These are phyloP conservation scores for Haplosporangium gracile DNA, from an alignment of 192 early-diverging fungal species.

Conservation along the genomic window DNA sequence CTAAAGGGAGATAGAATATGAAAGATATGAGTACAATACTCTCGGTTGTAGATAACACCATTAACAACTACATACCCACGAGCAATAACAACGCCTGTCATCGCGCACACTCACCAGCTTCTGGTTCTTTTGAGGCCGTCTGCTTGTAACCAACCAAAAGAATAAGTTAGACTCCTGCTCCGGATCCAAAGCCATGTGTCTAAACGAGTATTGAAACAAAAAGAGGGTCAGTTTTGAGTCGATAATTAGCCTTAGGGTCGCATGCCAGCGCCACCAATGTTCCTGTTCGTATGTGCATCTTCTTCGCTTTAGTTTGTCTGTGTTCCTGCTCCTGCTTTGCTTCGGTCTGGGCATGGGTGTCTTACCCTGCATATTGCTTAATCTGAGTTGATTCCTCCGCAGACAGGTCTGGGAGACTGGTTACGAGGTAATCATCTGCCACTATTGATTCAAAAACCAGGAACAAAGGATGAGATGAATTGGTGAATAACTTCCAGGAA, in stretches of 20 bases:
- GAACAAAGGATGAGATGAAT: not conserved
- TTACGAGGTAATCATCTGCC: slow-evolving; percentile 58
- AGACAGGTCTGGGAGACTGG: slow-evolving; percentile 52
- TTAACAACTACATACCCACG: not conserved
- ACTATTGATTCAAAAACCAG: not conserved
- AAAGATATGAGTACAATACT: not conserved
- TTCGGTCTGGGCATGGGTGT: not conserved
- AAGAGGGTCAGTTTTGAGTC: not conserved
- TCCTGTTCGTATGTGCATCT: not conserved
- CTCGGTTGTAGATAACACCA: no score
- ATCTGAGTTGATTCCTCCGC: slow-evolving; percentile 26
- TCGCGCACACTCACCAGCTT: slow-evolving; percentile 54
- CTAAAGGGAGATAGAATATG: slow-evolving; percentile 32
- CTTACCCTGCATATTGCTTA: slow-evolving; percentile 65
- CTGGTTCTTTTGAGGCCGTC: slow-evolving; percentile 16
- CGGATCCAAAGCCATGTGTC: slow-evolving; percentile 59
- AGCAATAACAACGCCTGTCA: not conserved
- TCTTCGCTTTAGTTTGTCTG: not conserved
- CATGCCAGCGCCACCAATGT: not conserved
- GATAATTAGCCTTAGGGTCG: not conserved
- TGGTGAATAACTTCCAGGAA: not conserved
- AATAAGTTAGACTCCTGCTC: slow-evolving; percentile 57
- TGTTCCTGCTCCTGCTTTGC: not conserved
- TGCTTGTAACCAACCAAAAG: slow-evolving; percentile 65
- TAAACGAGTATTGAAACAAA: slow-evolving; percentile 13